These are phyloP conservation scores for Boletus reticulatus DNA, from an alignment of 768 basidiomycete species.

Conservation along the genomic window DNA sequence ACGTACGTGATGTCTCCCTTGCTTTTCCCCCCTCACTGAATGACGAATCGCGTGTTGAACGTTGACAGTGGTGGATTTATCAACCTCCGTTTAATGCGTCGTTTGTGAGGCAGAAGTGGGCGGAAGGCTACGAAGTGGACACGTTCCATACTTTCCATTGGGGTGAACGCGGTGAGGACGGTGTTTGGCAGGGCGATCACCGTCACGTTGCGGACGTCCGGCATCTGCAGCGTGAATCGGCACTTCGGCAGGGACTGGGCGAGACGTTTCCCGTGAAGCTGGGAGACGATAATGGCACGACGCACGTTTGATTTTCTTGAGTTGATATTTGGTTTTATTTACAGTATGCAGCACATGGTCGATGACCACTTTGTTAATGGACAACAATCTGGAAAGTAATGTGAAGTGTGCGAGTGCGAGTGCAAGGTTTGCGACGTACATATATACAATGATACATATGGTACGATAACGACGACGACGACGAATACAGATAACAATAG, in stretches of 20 bases:
- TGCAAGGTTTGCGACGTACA: background rate
- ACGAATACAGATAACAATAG: slow-evolving; percentile 9
- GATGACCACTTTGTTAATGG: background rate
- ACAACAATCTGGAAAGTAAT: background rate
- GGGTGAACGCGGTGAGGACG: slow-evolving; percentile 38
- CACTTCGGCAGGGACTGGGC: slow-evolving; percentile 33
- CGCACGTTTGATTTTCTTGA: background rate
- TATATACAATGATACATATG: background rate
- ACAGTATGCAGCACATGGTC: too few relatives aligned
- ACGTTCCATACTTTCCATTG: slow-evolving; percentile 53
- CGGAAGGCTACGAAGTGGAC: slow-evolving; percentile 45
- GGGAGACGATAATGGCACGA: background rate
- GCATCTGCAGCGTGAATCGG: slow-evolving; percentile 37
- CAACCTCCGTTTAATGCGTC: slow-evolving; percentile 44
- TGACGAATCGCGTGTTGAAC: background rate
- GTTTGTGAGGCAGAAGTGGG: slow-evolving; percentile 48
- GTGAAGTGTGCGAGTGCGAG: background rate
- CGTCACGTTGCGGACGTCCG: slow-evolving; percentile 38
- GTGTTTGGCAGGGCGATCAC: slow-evolving; percentile 35
- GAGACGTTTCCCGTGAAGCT: slow-evolving; percentile 22
- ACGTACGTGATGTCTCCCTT: slow-evolving; percentile 30
- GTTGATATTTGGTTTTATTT: too few relatives aligned
- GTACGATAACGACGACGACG: background rate
- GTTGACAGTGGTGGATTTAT: slow-evolving; percentile 45
- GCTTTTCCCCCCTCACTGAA: too few relatives aligned